Evolutionary conservation across 345 rosid species (phyloP).

Genomic region (Citrus reticulata): DNA sequence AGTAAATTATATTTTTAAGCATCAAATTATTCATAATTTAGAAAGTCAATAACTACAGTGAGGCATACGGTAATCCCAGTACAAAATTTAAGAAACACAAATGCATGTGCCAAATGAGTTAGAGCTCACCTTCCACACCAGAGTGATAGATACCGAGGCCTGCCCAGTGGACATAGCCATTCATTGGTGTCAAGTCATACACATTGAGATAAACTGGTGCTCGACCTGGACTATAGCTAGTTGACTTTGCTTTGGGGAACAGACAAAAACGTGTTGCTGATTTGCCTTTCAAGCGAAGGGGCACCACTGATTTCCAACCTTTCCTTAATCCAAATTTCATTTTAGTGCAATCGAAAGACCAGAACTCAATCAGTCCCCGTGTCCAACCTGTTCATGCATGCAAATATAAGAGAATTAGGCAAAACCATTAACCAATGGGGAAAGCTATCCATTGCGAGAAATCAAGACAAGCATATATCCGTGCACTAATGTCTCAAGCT

Average conservation of each 20-base stretch:
- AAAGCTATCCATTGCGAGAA: background rate
- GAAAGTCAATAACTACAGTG: background rate
- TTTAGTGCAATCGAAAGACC: slow-evolving; percentile 24
- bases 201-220: slow-evolving; percentile 89
- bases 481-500: background rate
- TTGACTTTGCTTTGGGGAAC: slow-evolving; percentile 64
- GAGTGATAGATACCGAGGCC: slow-evolving; percentile 97
- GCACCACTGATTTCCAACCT: slow-evolving; percentile 59
- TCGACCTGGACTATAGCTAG: slow-evolving; percentile 51
- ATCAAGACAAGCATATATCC: background rate
- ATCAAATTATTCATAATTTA: background rate
- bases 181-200: slow-evolving; percentile 83
- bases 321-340: slow-evolving; percentile 64
- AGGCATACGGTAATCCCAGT: background rate
- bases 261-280: slow-evolving; percentile 67
- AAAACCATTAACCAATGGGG: background rate
- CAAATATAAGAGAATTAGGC: background rate
- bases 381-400: slow-evolving; percentile 37
- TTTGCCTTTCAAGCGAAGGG: slow-evolving; percentile 52
- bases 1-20: background rate
- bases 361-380: slow-evolving; percentile 24
- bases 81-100: background rate
- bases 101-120: slow-evolving; percentile 10
- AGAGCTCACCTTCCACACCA: slow-evolving; percentile 85
- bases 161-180: slow-evolving; percentile 94